A percentile compares a stretch with the other conserved stretches of the same genome.
Conservation (phyloP, 2,329 filamentous ascomycete species). For the Arthrobotrys pseudoclavata region DNA sequence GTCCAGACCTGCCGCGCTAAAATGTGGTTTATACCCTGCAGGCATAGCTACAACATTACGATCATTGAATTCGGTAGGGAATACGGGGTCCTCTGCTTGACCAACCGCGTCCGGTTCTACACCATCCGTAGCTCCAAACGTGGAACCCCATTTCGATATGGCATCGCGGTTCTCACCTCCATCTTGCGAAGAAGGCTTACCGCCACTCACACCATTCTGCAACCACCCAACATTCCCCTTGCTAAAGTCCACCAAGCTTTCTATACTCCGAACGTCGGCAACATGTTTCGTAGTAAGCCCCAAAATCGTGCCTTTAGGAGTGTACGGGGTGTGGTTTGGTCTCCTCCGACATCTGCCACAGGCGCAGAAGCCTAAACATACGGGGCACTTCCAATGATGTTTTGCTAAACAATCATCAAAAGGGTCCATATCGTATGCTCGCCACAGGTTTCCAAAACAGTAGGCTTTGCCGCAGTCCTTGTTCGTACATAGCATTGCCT, state of each 20-base stretch:
- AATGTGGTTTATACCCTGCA: conserved; percentile 53
- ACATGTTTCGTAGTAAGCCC: conserved; percentile 92
- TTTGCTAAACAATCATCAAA: conserved; percentile 80
- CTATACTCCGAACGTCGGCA: conserved; percentile 90
- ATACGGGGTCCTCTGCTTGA: conserved; percentile 10
- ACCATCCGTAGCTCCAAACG: conserved; percentile 47
- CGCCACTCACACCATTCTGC: conserved; percentile 70
- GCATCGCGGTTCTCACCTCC: conserved; percentile 43
- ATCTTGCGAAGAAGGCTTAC: conserved; percentile 65
- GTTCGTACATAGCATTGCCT: conserved; percentile 82
- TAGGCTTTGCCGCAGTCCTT: conserved; percentile 80
- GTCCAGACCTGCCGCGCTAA: conserved; percentile 43
- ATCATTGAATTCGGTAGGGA: conserved; percentile 50
- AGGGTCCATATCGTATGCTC: conserved; percentile 91
- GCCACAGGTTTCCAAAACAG: conserved; percentile 92
- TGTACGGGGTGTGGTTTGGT: conserved; percentile 80
- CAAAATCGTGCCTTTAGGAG: conserved; percentile 86
- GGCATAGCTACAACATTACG: conserved; percentile 39
- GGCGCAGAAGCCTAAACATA: conserved; percentile 87
- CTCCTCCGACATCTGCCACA: conserved; percentile 82
- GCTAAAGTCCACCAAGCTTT: conserved; percentile 90
- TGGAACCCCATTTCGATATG: conserved; percentile 51
- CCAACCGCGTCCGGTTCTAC: conserved; percentile 33
- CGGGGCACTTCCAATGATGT: conserved; percentile 87
- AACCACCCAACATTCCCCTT: conserved; percentile 90